phyloP scores from a whole-genome alignment of 179 eudicot genomes.

The Monotropa hypopitys region DNA sequence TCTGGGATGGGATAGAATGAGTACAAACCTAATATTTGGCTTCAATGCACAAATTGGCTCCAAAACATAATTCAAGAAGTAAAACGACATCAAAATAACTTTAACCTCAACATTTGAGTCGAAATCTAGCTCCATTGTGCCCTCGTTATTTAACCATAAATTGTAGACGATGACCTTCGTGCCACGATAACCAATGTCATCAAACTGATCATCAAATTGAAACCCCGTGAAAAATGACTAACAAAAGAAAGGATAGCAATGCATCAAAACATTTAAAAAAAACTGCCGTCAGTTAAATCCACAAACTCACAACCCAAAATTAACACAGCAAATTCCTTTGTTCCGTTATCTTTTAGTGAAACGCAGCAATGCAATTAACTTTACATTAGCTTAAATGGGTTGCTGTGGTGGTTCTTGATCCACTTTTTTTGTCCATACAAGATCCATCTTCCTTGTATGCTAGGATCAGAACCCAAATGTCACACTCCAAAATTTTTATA shows the following conservation, averaged over 20 bases:
- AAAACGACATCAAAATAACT: neutral
- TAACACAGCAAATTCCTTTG: neutral
- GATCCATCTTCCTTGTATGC: neutral
- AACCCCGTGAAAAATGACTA: neutral
- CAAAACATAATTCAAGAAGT: neutral
- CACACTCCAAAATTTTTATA: too few relatives aligned
- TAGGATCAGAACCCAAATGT: neutral
- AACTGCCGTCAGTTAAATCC: neutral
- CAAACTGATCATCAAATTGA: conserved; percentile 46
- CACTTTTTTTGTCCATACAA: neutral
- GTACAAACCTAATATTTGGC: too few relatives aligned
- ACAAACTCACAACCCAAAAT: neutral
- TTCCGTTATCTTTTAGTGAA: neutral
- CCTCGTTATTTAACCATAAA: conserved; percentile 62
- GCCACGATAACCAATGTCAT: conserved; percentile 60
- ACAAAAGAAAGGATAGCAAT: neutral
- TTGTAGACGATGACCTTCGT: conserved; percentile 68
- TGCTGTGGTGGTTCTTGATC: neutral
- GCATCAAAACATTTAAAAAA: neutral
- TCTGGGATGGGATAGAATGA: too few relatives aligned
- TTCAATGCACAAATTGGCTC: neutral
- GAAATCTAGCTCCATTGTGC: conserved; percentile 65
- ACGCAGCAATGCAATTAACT: neutral
- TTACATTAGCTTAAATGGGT: neutral
- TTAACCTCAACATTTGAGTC: conserved; percentile 59